Evolutionary conservation across 257 asterid species (phyloP).

Genomic region (Solanum etuberosum): DNA sequence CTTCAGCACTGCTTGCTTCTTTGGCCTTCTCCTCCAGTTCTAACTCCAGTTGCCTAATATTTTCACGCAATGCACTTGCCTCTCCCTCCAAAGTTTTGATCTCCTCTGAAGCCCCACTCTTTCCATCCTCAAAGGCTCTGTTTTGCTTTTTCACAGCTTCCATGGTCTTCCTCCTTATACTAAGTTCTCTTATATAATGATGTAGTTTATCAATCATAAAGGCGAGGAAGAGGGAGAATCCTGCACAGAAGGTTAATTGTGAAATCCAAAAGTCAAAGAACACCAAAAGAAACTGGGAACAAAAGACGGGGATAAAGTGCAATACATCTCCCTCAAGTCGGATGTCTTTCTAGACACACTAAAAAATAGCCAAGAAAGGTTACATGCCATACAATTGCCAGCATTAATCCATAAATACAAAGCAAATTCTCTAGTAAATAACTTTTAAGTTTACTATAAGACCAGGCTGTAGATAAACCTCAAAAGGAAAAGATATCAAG

Average conservation of each 20-base stretch:
- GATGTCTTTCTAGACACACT: not conserved
- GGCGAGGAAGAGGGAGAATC: conserved; percentile 69
- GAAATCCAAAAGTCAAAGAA: not conserved
- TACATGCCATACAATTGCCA: not conserved
- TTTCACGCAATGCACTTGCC: conserved; percentile 24
- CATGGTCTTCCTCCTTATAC: conserved; percentile 57
- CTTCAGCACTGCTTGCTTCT: conserved; percentile 55
- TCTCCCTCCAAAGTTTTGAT: conserved; percentile 53
- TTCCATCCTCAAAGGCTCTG: conserved; percentile 46
- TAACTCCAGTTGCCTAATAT: conserved; percentile 42
- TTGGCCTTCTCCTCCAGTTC: conserved; percentile 46
- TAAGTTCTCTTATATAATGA: conserved; percentile 76
- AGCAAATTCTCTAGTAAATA: not conserved
- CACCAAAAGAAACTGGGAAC: not conserved
- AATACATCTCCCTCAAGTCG: not conserved
- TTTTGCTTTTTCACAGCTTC: conserved; percentile 66
- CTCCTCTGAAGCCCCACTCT: conserved; percentile 26
- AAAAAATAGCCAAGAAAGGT: not conserved
- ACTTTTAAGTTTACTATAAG: not conserved
- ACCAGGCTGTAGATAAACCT: not conserved
- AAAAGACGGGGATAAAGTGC: not conserved
- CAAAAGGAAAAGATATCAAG: not conserved
- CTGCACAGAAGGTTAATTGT: conserved; percentile 22
- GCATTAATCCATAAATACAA: not conserved
- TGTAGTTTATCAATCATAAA: conserved; percentile 79